A percentile compares a stretch with the other conserved stretches of the same genome.
These are phyloP conservation scores for Dovyalis caffra DNA, from an alignment of 345 rosid species.

Conservation along the genomic window DNA sequence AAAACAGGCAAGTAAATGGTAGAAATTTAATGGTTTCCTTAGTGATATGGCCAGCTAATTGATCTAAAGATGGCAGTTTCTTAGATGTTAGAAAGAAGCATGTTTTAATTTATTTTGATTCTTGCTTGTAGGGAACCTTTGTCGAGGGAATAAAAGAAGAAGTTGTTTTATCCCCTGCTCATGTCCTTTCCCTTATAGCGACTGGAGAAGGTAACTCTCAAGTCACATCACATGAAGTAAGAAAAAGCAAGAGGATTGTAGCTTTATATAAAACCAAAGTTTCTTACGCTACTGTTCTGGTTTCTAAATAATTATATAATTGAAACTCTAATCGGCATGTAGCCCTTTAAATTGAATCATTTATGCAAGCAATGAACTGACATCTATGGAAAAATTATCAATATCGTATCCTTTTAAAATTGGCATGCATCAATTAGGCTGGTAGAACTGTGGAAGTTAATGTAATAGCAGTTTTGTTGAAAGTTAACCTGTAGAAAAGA, in stretches of 20 bases:
- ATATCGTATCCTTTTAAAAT: neutral
- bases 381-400: neutral
- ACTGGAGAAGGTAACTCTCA: conserved; percentile 91
- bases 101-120: conserved; percentile 22
- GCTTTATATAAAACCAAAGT: neutral
- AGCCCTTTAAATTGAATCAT: conserved; percentile 1
- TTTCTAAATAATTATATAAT: neutral
- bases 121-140: conserved; percentile 76
- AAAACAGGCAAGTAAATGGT: neutral
- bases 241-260: neutral
- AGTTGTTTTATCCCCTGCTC: conserved; percentile 99
- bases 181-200: conserved; percentile 95
- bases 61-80: neutral
- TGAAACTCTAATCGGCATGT: neutral
- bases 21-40: conserved; percentile 1
- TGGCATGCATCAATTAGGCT: neutral
- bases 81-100: conserved; percentile 1
- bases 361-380: neutral
- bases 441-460: neutral
- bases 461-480: neutral
- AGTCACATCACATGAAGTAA: conserved; percentile 19
- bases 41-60: conserved; percentile 14
- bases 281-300: neutral
- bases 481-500: neutral
- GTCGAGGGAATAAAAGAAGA: conserved; percentile 98